phyloP scores from a whole-genome alignment of 2,329 filamentous ascomycete species.

The Calonectria henricotiae region DNA sequence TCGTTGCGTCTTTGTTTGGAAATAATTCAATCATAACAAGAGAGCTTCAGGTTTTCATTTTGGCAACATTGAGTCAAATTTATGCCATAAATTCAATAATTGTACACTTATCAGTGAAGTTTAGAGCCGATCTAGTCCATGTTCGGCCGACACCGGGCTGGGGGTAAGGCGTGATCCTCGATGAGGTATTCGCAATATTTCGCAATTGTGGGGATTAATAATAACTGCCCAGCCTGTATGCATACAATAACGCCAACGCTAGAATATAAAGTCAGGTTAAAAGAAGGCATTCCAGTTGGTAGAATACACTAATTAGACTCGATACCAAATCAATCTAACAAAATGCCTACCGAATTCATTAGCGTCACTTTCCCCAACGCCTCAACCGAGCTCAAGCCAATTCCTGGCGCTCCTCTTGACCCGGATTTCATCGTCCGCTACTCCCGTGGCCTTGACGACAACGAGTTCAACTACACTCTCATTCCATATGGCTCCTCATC shows the following conservation, averaged over 20 bases:
- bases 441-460: conserved; percentile 72
- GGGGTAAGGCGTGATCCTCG: conserved; percentile 50
- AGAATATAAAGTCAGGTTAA: conserved; percentile 38
- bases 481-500: conserved; percentile 72
- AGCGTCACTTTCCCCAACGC: conserved; percentile 72
- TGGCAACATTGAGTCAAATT: background rate
- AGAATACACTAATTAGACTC: conserved; percentile 22
- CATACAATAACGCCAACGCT: conserved; percentile 19
- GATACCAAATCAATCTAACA: conserved; percentile 22
- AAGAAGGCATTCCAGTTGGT: background rate
- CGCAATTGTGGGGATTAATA: conserved; percentile 51
- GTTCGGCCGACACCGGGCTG: conserved; percentile 48
- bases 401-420: conserved; percentile 69
- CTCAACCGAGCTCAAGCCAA: conserved; percentile 71
- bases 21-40: background rate
- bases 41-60: background rate
- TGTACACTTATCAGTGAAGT: conserved; percentile 8
- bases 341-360: conserved; percentile 70
- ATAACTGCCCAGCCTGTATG: conserved; percentile 34
- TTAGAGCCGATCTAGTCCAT: conserved; percentile 24
- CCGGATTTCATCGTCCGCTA: conserved; percentile 72
- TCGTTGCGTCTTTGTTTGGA: background rate
- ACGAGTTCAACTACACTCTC: conserved; percentile 75
- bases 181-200: conserved; percentile 51
- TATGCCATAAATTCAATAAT: conserved; percentile 8